Evolutionary conservation across 2,329 filamentous ascomycete genomes (phyloP), one percentile per base, ranked within the genome.

Genomic region (Neonectria sp.): DNA sequence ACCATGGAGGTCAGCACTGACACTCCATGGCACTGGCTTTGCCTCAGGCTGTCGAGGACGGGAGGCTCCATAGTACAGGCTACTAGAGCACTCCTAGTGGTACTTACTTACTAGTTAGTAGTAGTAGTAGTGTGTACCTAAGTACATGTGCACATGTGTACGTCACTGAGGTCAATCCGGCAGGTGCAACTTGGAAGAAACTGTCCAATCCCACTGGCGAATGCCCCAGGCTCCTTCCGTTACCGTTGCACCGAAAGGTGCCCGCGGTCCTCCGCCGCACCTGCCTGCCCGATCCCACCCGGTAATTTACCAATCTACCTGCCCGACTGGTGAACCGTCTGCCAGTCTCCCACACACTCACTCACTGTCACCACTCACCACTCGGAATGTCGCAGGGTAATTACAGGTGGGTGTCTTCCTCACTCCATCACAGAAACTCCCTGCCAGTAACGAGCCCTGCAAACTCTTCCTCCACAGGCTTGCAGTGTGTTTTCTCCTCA

Each of bases 211-310:
- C 31, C 17, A 33, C 49, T 25, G 21, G 15, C 31, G 12, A 13
- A 33, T 56, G 31, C 24, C 46, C 24, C 46, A 33, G 17, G 48
- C 27, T 27, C 57, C 46, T 48, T 55, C 52, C 63, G 57, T 56
- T 55, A 61, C 58, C 63, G 58, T 61, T 62, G 46, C 57, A 65
- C 33, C 52, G 57, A 53, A 51, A 52, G 45, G 2, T 25, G 52
- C 33, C 33, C 51, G 29, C 56, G 48, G 24, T 13, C 25, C 13
- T 51, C 46, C n/a, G 51, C 46, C n/a, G 51, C 46, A 29, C 48
- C 29, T 31, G 35, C 17, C 40, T 58, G 51, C 40, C 63, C 63
- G 63, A 65, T 31, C 56, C 63, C 63, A 56, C 57, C 63, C 63
- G 63, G 27, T n/a, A 31, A 60, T 51, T 35, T 40, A 45, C 24